Evolutionary conservation across 495 filamentous ascomycete species (phyloP).

Genomic region (Hyphodiscus hymeniophilus): DNA sequence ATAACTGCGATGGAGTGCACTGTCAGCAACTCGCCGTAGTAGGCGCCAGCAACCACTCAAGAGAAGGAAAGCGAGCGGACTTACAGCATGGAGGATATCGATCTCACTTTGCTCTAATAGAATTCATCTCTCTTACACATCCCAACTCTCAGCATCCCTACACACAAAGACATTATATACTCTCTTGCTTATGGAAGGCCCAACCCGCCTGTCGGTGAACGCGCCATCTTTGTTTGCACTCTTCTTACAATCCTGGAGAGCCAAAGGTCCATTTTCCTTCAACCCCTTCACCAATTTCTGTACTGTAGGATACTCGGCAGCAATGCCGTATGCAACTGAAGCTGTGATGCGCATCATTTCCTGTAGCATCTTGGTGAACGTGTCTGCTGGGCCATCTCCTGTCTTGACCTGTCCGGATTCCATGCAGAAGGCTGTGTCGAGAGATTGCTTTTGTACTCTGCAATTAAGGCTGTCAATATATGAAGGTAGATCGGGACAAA

Average conservation of each 20-base stretch:
- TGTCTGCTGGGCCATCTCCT: slow-evolving; percentile 59
- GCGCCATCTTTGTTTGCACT: slow-evolving; percentile 60
- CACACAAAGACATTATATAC: slow-evolving; percentile 69
- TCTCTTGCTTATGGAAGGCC: slow-evolving; percentile 61
- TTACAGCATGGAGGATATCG: no score
- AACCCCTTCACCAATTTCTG: slow-evolving; percentile 49
- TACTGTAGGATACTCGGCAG: slow-evolving; percentile 50
- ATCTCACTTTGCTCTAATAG: no score
- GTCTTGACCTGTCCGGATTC: slow-evolving; percentile 72
- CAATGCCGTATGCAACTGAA: slow-evolving; percentile 65
- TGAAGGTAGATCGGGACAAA: not conserved
- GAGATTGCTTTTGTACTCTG: slow-evolving; percentile 30
- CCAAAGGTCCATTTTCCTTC: slow-evolving; percentile 46
- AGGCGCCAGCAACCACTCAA: no score
- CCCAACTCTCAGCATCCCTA: slow-evolving; percentile 53
- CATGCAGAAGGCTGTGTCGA: slow-evolving; percentile 68
- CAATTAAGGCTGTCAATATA: slow-evolving; percentile 1
- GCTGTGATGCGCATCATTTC: slow-evolving; percentile 67
- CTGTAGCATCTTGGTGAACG: slow-evolving; percentile 71
- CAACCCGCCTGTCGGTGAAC: slow-evolving; percentile 55
- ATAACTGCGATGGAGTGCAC: no score
- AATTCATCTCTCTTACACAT: no score
- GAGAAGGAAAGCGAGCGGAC: no score
- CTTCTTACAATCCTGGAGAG: slow-evolving; percentile 57
- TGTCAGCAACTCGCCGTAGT: no score